phyloP scores from a whole-genome alignment of 108 stramenopile species.

The Discostella pseudostelligera region DNA sequence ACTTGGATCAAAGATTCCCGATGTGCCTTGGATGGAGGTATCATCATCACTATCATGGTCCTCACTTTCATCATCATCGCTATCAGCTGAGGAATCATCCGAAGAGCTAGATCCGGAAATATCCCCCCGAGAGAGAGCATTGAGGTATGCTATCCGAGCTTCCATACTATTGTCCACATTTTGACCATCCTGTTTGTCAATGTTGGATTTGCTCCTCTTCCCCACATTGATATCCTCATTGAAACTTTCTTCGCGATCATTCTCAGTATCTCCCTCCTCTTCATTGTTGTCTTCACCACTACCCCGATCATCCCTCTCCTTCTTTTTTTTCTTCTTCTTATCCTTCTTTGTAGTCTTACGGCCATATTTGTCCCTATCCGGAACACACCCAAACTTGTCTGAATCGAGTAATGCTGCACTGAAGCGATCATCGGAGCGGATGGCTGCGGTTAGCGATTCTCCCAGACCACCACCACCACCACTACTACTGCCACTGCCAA shows the following conservation, averaged over 20 bases:
- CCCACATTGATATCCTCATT: too few species aligned
- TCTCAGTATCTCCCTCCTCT: constrained; percentile 2
- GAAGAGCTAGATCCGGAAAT: constrained; percentile 69
- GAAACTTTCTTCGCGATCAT: constrained; percentile 1
- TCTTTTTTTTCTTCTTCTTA: constrained; percentile 34
- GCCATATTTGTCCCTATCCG: constrained; percentile 68
- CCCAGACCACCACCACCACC: constrained; percentile 4
- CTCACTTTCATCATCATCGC: constrained; percentile 41
- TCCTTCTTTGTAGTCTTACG: constrained; percentile 38
- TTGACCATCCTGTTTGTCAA: constrained; percentile 14
- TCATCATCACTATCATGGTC: constrained; percentile 37
- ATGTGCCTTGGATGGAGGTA: constrained; percentile 50
- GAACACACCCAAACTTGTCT: constrained; percentile 58
- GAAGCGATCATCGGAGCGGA: constrained; percentile 81
- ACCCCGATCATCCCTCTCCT: constrained; percentile 14
- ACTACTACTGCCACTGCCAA: background rate
- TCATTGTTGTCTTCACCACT: constrained; percentile 4
- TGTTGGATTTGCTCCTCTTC: too few species aligned
- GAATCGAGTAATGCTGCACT: constrained; percentile 66
- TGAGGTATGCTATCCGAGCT: constrained; percentile 91
- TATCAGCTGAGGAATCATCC: constrained; percentile 36
- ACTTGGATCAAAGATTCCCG: constrained; percentile 75
- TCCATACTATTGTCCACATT: constrained; percentile 55
- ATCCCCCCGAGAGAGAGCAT: constrained; percentile 90
- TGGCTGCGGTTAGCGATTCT: constrained; percentile 27